These are phyloP conservation scores for Leishmania arabica DNA, from an alignment of 208 protist species.

Conservation along the genomic window DNA sequence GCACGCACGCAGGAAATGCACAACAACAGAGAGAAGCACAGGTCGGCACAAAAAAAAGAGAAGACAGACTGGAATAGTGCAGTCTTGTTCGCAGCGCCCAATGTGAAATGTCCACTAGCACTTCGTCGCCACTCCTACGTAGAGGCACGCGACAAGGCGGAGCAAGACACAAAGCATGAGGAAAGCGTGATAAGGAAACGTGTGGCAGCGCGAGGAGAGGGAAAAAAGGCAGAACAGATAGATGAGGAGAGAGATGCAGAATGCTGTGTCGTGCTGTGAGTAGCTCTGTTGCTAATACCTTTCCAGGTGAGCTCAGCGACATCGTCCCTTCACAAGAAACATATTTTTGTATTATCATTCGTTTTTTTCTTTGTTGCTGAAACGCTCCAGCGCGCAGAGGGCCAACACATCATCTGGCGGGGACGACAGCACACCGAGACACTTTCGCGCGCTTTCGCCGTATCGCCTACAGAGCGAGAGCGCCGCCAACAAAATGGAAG, in stretches of 20 bases:
- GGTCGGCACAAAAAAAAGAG: not conserved
- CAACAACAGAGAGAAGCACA: not conserved
- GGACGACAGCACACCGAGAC: not conserved
- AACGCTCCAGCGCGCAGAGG: not conserved
- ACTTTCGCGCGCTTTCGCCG: not conserved
- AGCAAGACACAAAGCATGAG: slow-evolving; percentile 7
- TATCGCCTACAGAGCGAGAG: not conserved
- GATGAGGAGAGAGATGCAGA: not conserved
- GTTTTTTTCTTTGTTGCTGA: not conserved
- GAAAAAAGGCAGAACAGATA: not conserved
- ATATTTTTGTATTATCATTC: too few species aligned
- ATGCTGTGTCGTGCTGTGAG: not conserved
- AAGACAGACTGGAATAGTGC: not conserved
- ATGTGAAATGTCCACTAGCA: not conserved
- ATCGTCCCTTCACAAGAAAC: not conserved
- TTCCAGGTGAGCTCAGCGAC: not conserved
- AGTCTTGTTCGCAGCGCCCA: not conserved
- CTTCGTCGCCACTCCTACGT: not conserved
- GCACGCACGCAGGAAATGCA: not conserved
- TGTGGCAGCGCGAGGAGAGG: not conserved
- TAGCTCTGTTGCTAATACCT: not conserved
- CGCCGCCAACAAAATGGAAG: not conserved
- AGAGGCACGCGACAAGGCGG: not conserved
- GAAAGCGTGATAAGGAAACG: not conserved
- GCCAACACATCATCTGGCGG: not conserved